Base-by-base conservation (phyloP, 2,329 filamentous ascomycete genomes). In the Sarocladiaceae sp. region DNA sequence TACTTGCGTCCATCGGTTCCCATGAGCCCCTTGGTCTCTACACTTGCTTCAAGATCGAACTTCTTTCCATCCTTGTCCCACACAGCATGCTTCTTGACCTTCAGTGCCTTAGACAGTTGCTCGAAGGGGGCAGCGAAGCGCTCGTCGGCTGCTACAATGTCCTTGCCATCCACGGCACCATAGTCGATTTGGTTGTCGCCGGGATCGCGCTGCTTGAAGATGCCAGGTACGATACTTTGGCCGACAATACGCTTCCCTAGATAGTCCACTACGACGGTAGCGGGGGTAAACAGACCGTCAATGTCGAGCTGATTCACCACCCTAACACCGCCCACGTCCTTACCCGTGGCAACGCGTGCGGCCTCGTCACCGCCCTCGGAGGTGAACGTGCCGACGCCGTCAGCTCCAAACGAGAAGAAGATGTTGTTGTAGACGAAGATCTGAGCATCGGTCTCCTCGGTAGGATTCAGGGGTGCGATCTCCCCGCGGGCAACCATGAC, bases 341-440 rank as follows among this genome's bases (percentile, higher is more conserved):
- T 99, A 57, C 92, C 93, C 4, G 95, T 96, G 23, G 95, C 94
- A 53, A 97, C 90, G 54, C 93, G 84, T 13, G 94, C 94, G 58
- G 94, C 94, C 72, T 99, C 94, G 59, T 99, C 93, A 18, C 94
- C 94, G 59, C 94, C 94, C 72, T 99, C 94, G 3, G 88, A 92
- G 11, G 91, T 92, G 69, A 99, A 99, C 15, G 94, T 99, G 39
- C 94, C 93, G 42, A 97, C 94, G 50, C 94, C 95, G 67, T 99
- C 94, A 40, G 94, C 93, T 56, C 94, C 94, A 61, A 97, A 97
- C 1, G 94, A 97, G 76, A 96, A 99, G 76, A 99, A 99, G 59
- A 99, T 91, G 71, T 99, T 99, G 78, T 97, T 97, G 77, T 97
- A 97, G 22, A 99, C 93, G 64, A 96, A 99, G 58, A 99, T 99